A percentile compares a stretch with the other conserved stretches of the same genome.
Evolutionary conservation across 2,329 filamentous ascomycete genomes (phyloP).

Genomic region (Zopfia rhizophila): DNA sequence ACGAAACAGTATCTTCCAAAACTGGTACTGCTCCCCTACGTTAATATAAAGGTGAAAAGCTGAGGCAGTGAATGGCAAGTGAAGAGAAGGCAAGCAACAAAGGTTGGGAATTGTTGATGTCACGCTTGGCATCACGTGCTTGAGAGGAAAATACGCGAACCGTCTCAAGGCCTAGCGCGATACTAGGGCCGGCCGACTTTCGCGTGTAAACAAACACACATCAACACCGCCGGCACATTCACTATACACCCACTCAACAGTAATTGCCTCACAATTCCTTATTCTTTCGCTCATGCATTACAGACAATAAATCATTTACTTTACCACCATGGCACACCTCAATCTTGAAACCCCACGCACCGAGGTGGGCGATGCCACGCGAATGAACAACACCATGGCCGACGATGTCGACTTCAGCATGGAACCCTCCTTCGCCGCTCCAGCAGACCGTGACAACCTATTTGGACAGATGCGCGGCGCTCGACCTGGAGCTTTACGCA

Average conservation of each 20-base stretch:
- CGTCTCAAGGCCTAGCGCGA: constrained; percentile 5
- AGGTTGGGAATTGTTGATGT: background rate
- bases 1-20: too few species aligned
- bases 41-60: too few species aligned
- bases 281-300: constrained; percentile 44
- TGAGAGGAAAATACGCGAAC: background rate
- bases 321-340: constrained; percentile 54
- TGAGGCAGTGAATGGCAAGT: background rate
- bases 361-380: constrained; percentile 84
- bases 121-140: background rate
- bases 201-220: constrained; percentile 31
- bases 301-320: constrained; percentile 24
- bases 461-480: constrained; percentile 76
- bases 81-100: background rate
- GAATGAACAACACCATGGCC: constrained; percentile 69
- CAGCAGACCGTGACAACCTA: constrained; percentile 77
- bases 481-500: constrained; percentile 60
- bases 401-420: constrained; percentile 85
- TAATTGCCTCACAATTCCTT: constrained; percentile 18
- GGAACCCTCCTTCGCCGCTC: constrained; percentile 84
- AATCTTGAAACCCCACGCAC: constrained; percentile 87
- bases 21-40: too few species aligned
- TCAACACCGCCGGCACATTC: constrained; percentile 19
- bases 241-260: constrained; percentile 11
- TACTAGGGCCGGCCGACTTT: constrained; percentile 20